These are phyloP conservation scores for Rhynchosporium secalis DNA, from an alignment of 2,329 filamentous ascomycete genomes.

Conservation along the genomic window DNA sequence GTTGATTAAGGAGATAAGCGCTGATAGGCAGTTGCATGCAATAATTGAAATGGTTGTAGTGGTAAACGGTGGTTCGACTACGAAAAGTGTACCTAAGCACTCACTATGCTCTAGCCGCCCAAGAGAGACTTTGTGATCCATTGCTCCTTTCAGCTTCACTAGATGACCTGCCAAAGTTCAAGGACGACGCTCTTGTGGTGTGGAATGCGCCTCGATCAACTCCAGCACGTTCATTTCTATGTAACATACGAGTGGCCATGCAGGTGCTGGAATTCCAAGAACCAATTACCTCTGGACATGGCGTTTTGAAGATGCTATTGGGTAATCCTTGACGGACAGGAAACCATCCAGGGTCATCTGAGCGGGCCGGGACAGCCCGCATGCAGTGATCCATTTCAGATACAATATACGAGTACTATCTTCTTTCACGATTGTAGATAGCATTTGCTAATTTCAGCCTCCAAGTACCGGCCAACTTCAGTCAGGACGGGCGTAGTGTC, in stretches of 20 bases:
- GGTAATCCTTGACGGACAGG: constrained; percentile 8
- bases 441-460: constrained; percentile 1
- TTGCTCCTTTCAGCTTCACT: background rate
- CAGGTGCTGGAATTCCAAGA: constrained; percentile 19
- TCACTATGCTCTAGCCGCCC: constrained; percentile 21
- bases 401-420: constrained; percentile 8
- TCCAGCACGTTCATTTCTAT: constrained; percentile 7
- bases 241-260: constrained; percentile 16
- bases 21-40: constrained; percentile 13
- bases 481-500: background rate
- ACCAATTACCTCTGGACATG: constrained; percentile 21
- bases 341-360: constrained; percentile 18
- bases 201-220: constrained; percentile 14
- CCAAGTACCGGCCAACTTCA: constrained; percentile 9
- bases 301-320: constrained; percentile 16
- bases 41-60: background rate
- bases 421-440: background rate
- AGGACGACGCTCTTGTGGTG: constrained; percentile 14
- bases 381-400: constrained; percentile 4
- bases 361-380: constrained; percentile 21
- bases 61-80: too few relatives aligned
- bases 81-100: background rate
- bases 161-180: constrained; percentile 11
- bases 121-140: constrained; percentile 13
- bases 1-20: constrained; percentile 24